Conservation (phyloP, 148 eudicot genomes). For the Nepenthes gracilis region DNA sequence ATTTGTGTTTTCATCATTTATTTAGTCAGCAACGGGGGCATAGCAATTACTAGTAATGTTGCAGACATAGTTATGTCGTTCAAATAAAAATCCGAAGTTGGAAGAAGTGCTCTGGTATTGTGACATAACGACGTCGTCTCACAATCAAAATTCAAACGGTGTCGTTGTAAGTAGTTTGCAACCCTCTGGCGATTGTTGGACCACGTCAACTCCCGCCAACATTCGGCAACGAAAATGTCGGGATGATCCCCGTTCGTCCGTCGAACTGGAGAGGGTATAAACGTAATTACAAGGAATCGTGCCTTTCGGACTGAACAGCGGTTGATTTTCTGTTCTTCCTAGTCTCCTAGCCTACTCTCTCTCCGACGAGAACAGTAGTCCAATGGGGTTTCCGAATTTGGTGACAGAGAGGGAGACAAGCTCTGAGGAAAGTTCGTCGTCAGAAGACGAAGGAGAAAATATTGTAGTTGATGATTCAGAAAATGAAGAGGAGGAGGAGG, state of each 20-base stretch:
- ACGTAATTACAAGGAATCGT: too few species aligned
- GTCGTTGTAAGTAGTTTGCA: background rate
- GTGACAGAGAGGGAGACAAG: slow-evolving; percentile 56
- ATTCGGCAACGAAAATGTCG: background rate
- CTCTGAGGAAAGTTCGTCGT: slow-evolving; percentile 45
- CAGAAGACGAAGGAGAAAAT: slow-evolving; percentile 16
- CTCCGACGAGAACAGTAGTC: slow-evolving; percentile 19
- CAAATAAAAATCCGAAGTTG: too few species aligned
- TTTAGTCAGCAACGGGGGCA: too few species aligned
- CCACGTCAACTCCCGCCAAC: slow-evolving; percentile 2
- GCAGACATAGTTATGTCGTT: too few species aligned
- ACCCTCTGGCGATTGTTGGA: slow-evolving; percentile 3
- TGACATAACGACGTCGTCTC: too few species aligned
- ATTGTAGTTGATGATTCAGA: slow-evolving; percentile 4
- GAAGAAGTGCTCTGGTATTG: too few species aligned
- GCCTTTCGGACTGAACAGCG: too few species aligned
- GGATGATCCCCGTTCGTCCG: background rate
- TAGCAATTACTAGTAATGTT: too few species aligned
- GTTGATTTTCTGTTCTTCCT: too few species aligned
- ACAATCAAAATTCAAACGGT: too few species aligned
- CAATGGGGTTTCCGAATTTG: slow-evolving; percentile 33
- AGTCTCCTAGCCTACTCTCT: too few species aligned
- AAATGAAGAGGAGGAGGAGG: slow-evolving; percentile 13
- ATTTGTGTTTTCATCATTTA: too few species aligned
- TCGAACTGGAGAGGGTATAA: background rate